Evolutionary conservation across 306 rosid genomes (phyloP).

Genomic region (Glycine latifolia): DNA sequence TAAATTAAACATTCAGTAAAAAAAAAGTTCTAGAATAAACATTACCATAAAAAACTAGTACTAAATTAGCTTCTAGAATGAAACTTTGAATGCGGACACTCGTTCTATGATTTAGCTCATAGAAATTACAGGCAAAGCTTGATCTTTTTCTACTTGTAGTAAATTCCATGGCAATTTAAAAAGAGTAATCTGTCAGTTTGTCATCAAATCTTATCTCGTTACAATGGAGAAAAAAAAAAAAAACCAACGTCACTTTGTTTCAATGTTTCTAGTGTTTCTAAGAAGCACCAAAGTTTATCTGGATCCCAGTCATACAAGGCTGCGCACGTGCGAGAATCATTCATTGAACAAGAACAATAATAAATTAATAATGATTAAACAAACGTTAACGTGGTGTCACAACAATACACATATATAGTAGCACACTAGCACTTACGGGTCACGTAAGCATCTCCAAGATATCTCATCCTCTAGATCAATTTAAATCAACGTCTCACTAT

Average conservation of each 20-base stretch:
- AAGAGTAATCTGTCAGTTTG: too few relatives aligned
- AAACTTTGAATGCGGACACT: too few relatives aligned
- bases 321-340: conserved; percentile 59
- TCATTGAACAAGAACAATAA: conserved; percentile 43
- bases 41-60: too few relatives aligned
- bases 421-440: conserved; percentile 45
- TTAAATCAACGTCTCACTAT: neutral
- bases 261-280: neutral
- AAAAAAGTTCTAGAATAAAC: too few relatives aligned
- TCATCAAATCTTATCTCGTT: neutral
- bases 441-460: conserved; percentile 34
- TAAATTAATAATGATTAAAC: neutral
- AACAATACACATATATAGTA: neutral
- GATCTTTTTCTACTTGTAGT: neutral
- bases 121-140: too few relatives aligned
- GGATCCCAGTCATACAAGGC: conserved; percentile 52
- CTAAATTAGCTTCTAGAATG: too few relatives aligned
- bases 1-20: too few relatives aligned
- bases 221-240: neutral
- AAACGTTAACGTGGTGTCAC: neutral
- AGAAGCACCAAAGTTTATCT: neutral
- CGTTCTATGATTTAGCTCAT: too few relatives aligned
- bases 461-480: neutral
- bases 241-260: neutral
- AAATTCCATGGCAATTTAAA: neutral